Evolutionary conservation across 192 early-diverging fungal genomes (phyloP), one percentile per base, ranked within the genome.

Genomic region (Backusella luteola): DNA sequence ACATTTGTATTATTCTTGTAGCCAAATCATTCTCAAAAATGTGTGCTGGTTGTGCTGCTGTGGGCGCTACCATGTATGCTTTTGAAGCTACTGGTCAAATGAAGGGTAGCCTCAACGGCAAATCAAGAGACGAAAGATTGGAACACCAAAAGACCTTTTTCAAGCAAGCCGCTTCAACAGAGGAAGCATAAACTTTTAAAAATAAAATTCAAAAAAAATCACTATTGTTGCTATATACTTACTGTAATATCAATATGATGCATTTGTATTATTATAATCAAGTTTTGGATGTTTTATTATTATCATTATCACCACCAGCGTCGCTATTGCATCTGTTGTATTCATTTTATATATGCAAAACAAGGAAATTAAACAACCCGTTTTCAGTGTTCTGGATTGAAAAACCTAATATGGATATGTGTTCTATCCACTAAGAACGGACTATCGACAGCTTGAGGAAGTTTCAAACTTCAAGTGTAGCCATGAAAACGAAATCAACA

Each of bases 61-160:
- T 93, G 81, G 91, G 89, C 11, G 84, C 84, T 9, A 82, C 88
- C 67, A 92, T 93, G 90, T 89, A 84, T 69, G 86, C 86, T 32
- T 92, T 90, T 80, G 90, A 93, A 75, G 85, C 88, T 63, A 84
- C 87, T 49, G 90, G 92, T 71, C 79, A 83, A 21, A 74, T 88
- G 74, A 88, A 88, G 87, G 87, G 87, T 52, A 73, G 78, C 34
- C 75, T 83, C 42, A 84, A 77, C 34, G 80, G 83, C 9, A 84
- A 84, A 74, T 67, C 79, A 34, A 79, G 66, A 34, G 76, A 86
- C 15, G 80, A 88, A 35, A 84, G 81, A 72, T 73, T 80, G 73
- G 77, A 84, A 77, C 78, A 83, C 69, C 79, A 80, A 79, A 71
- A 83, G 41, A 75, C 81, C n/a, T 86, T 86, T 75, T 74, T 80